Conservation (phyloP, 1,139 yeast species). For the Yamadazyma buinensis region DNA sequence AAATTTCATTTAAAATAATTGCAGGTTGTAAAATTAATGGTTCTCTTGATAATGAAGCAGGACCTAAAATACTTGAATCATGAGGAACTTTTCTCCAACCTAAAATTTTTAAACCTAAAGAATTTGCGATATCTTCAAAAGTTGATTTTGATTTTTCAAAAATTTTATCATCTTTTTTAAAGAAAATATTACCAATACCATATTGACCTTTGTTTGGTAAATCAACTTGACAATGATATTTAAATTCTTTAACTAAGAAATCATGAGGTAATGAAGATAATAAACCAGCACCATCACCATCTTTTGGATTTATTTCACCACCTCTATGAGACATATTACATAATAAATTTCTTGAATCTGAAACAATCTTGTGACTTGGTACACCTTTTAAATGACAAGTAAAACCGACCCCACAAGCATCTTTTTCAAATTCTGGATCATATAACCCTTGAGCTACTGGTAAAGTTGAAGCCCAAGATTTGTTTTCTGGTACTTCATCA, state of each 20-base stretch:
- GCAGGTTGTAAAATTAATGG: constrained; percentile 89
- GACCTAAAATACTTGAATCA: constrained; percentile 88
- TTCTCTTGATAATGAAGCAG: constrained; percentile 91
- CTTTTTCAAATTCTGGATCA: constrained; percentile 91
- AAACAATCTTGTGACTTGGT: constrained; percentile 85
- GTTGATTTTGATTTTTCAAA: constrained; percentile 67
- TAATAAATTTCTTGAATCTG: constrained; percentile 81
- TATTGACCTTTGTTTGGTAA: constrained; percentile 81
- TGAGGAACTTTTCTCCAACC: constrained; percentile 98
- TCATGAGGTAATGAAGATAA: constrained; percentile 89
- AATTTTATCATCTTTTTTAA: constrained; percentile 71
- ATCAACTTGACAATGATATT: constrained; percentile 53
- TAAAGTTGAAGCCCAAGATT: constrained; percentile 87
- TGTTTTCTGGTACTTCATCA: constrained; percentile 74
- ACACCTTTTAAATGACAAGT: constrained; percentile 90
- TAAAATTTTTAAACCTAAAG: constrained; percentile 75
- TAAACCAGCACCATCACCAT: constrained; percentile 99
- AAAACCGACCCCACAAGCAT: constrained; percentile 98
- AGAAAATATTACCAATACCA: constrained; percentile 92
- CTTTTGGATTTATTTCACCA: constrained; percentile 94
- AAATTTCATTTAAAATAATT: constrained; percentile 63
- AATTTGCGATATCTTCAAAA: constrained; percentile 75
- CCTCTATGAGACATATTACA: constrained; percentile 99
- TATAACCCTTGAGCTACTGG: constrained; percentile 89
- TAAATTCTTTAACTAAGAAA: constrained; percentile 80